phyloP scores from a whole-genome alignment of 2,329 filamentous ascomycete species.

The Exophiala sp. region DNA sequence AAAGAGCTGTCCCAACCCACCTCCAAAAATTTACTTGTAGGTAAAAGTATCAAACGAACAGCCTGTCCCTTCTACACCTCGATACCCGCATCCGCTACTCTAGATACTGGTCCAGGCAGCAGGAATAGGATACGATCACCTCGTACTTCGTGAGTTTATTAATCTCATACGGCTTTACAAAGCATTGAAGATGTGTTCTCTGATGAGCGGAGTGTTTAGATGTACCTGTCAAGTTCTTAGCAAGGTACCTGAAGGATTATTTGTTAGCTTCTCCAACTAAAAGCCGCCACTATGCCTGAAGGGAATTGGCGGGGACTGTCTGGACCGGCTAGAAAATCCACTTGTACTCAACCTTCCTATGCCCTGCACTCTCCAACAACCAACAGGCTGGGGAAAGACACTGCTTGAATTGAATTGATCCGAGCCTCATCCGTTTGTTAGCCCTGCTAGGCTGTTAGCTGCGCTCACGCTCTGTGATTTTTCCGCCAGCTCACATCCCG shows the following conservation, averaged over 20 bases:
- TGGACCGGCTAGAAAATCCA: not conserved
- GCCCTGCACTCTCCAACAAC: too few species aligned
- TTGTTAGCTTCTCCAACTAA: constrained; percentile 1
- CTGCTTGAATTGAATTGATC: not conserved
- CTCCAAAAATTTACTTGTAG: not conserved
- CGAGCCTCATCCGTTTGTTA: too few species aligned
- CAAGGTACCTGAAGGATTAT: not conserved
- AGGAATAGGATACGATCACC: not conserved
- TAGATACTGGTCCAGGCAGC: constrained; percentile 1
- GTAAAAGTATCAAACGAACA: not conserved
- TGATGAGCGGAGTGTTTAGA: too few species aligned
- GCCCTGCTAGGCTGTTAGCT: not conserved
- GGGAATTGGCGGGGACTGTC: not conserved
- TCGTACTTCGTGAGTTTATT: constrained; percentile 1
- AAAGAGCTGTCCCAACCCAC: constrained; percentile 3
- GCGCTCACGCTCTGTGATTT: not conserved
- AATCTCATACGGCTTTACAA: not conserved
- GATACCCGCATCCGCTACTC: not conserved
- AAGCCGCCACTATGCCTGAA: not conserved
- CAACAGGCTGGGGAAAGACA: too few species aligned
- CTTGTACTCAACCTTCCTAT: too few species aligned
- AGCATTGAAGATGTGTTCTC: not conserved
- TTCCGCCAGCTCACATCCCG: not conserved
- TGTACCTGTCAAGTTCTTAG: not conserved
- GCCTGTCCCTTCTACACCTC: not conserved